phyloP scores from a whole-genome alignment of 129 eudicot genomes.

The Pittosporum tobira region DNA sequence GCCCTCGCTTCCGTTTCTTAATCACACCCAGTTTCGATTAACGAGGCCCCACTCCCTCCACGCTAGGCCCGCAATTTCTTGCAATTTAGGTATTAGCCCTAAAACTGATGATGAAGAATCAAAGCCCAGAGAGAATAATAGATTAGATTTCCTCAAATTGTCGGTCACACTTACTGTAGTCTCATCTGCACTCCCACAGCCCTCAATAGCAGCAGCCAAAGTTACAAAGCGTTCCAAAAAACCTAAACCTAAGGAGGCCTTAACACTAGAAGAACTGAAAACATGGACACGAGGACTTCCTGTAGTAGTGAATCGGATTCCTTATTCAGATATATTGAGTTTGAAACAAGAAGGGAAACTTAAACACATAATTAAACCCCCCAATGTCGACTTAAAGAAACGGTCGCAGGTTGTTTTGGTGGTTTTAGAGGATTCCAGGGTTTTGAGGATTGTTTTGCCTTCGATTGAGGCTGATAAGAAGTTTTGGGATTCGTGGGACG shows the following conservation, averaged over 20 bases:
- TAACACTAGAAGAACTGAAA: slow-evolving; percentile 55
- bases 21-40: slow-evolving; percentile 19
- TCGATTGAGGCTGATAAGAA: slow-evolving; percentile 35
- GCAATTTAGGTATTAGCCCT: slow-evolving; percentile 16
- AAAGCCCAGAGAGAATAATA: slow-evolving; percentile 12
- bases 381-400: slow-evolving; percentile 39
- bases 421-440: slow-evolving; percentile 78
- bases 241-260: slow-evolving; percentile 14
- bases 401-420: slow-evolving; percentile 55
- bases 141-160: slow-evolving; percentile 32
- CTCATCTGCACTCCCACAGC: slow-evolving; percentile 58
- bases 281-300: slow-evolving; percentile 76
- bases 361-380: slow-evolving; percentile 54
- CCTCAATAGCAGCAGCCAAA: slow-evolving; percentile 53
- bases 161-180: slow-evolving; percentile 66
- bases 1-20: slow-evolving; percentile 24
- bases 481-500: slow-evolving; percentile 82
- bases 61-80: slow-evolving; percentile 20
- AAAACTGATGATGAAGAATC: slow-evolving; percentile 34
- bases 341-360: slow-evolving; percentile 58
- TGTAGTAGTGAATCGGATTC: slow-evolving; percentile 39
- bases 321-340: slow-evolving; percentile 51
- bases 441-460: slow-evolving; percentile 77
- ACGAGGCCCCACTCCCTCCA: slow-evolving; percentile 9
- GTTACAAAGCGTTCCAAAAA: slow-evolving; percentile 44